Conservation (phyloP, 768 basidiomycete genomes). For the Russula griseocarnosa region DNA sequence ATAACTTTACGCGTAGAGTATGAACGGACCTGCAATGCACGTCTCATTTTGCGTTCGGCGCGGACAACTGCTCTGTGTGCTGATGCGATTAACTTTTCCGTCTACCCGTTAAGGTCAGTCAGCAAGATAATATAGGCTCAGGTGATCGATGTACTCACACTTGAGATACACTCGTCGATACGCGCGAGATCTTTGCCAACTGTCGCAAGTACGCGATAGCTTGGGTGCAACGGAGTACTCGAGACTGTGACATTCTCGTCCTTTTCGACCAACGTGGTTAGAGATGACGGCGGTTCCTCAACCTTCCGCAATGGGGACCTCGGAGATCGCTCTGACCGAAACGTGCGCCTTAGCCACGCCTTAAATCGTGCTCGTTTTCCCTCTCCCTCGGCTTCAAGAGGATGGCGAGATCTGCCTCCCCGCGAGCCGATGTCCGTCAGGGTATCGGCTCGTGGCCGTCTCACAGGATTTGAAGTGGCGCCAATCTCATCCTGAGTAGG, state of each 20-base stretch:
- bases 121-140: neutral
- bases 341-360: slow-evolving; percentile 61
- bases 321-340: slow-evolving; percentile 32
- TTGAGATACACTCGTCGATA: slow-evolving; percentile 51
- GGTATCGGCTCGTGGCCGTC: slow-evolving; percentile 22
- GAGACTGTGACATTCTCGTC: slow-evolving; percentile 1
- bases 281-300: slow-evolving; percentile 15
- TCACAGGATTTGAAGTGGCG: slow-evolving; percentile 7
- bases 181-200: slow-evolving; percentile 54
- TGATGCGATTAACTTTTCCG: slow-evolving; percentile 17
- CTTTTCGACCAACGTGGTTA: slow-evolving; percentile 14
- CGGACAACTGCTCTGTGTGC: slow-evolving; percentile 20
- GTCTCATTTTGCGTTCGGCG: slow-evolving; percentile 23
- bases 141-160: slow-evolving; percentile 40
- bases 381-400: slow-evolving; percentile 26
- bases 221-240: slow-evolving; percentile 18
- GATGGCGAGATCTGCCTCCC: slow-evolving; percentile 11
- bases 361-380: slow-evolving; percentile 50
- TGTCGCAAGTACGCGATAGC: slow-evolving; percentile 48
- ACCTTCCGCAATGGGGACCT: slow-evolving; percentile 12
- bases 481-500: neutral
- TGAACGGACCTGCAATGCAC: slow-evolving; percentile 23
- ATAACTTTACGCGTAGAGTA: slow-evolving; percentile 6
- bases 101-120: neutral
- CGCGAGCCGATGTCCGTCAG: slow-evolving; percentile 19